Percentiles rank a stretch among this genome's conserved stretches.
Evolutionary conservation across 306 rosid species (phyloP).

Genomic region (Lithocarpus polystachyus): DNA sequence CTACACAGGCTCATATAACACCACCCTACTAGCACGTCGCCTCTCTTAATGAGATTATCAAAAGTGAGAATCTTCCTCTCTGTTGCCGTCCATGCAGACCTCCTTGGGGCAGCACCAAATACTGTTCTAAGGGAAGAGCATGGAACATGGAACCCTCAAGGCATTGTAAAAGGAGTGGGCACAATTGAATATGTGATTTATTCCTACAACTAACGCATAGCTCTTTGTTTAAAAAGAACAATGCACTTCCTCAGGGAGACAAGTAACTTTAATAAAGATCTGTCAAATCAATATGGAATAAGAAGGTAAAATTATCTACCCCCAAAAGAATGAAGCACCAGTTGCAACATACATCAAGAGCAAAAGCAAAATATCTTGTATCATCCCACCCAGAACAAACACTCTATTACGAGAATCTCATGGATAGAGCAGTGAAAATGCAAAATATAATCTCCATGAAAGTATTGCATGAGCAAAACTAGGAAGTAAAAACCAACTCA

Average conservation of each 20-base stretch:
- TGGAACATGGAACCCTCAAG: too few relatives aligned
- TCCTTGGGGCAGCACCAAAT: too few relatives aligned
- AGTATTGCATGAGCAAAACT: slow-evolving; percentile 4
- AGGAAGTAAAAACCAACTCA: slow-evolving; percentile 38
- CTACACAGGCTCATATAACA: too few relatives aligned
- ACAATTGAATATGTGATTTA: not conserved
- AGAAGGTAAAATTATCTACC: not conserved
- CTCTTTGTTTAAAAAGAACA: not conserved
- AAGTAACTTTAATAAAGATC: not conserved
- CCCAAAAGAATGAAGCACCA: not conserved
- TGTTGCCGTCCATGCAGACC: not conserved
- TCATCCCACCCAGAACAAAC: not conserved
- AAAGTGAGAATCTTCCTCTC: too few relatives aligned
- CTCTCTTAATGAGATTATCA: too few relatives aligned
- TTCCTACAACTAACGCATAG: not conserved
- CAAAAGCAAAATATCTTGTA: not conserved
- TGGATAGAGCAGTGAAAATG: not conserved
- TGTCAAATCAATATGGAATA: not conserved
- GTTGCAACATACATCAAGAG: not conserved
- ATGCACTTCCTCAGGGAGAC: not conserved
- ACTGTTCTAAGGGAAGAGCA: too few relatives aligned
- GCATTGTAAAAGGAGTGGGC: too few relatives aligned
- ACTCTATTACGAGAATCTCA: not conserved
- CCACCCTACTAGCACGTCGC: too few relatives aligned
- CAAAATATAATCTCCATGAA: slow-evolving; percentile 13